Base-by-base conservation (phyloP, 257 asterid species). In the Lantana camara region DNA sequence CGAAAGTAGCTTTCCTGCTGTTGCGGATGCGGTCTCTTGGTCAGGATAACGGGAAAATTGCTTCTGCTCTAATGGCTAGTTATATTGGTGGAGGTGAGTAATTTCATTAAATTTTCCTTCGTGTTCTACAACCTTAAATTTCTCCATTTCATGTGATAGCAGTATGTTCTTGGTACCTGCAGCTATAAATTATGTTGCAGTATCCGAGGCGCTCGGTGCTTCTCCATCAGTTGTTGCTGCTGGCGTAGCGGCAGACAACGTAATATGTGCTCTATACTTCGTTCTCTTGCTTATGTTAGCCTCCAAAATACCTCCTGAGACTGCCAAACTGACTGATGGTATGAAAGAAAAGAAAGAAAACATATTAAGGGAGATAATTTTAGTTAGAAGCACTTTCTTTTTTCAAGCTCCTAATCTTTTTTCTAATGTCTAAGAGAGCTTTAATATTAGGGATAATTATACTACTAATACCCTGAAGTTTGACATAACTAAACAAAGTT, bases 51-150 rank as follows among this genome's bases (percentile, higher is more conserved):
- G 87, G 97, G 97, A 90, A 80, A 77, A 77, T 90, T 61, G 97
- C 93, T 56, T 68, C 95, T 66, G 94, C 97, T 67, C 85, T 90
- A 56, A 87, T 90, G 96, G 97, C 96, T 53, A 90, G 96, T 78
- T 90, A 85, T 70, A 85, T 90, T 74, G 96, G 96, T 20, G 96
- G 96, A 83, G 88, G 97, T 76, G 78, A 73, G 86, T 79, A 21
- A 34, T 16, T 58, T 37, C n/a, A n/a, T 17, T 1, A 41, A 56
- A 59, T 2, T 35, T 66, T 40, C 4, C 37, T 27, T 22, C 10
- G 29, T 35, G 19, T 29, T 66, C 63, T 54, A 45, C 21, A 20
- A 29, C 49, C 52, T 69, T 52, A 37, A 44, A 38, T 52, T 11
- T 45, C 57, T 27, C 63, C 58, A 38, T 38, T n/a, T 40, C 21